Conservation (phyloP, 2,329 filamentous ascomycete species). For the Geosmithia morbida region DNA sequence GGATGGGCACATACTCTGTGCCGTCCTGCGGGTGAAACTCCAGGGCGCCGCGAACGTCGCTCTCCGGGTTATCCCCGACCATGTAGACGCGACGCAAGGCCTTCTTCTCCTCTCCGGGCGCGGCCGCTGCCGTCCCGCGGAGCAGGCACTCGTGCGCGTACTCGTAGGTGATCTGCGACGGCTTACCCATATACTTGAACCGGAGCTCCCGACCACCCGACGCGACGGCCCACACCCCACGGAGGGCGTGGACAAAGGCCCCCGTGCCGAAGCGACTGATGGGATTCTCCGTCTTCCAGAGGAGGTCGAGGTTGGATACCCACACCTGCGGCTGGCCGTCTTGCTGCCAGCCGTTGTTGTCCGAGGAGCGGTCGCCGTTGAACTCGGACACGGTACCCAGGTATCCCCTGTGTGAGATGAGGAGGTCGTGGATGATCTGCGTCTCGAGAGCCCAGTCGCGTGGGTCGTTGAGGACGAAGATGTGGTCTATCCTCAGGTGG, state of each 20-base stretch:
- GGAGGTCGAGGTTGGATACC: conserved; percentile 81
- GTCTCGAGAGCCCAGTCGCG: conserved; percentile 90
- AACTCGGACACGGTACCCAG: conserved; percentile 64
- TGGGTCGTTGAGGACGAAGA: conserved; percentile 92
- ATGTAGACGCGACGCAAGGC: conserved; percentile 72
- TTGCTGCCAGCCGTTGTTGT: conserved; percentile 67
- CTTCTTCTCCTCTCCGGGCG: conserved; percentile 3
- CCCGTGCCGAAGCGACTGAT: conserved; percentile 83
- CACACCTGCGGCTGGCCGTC: conserved; percentile 70
- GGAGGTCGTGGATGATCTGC: conserved; percentile 69
- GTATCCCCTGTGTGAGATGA: conserved; percentile 65
- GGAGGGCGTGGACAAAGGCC: conserved; percentile 70
- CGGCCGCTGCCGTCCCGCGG: conserved; percentile 27
- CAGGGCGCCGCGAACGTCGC: conserved; percentile 82
- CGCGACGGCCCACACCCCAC: conserved; percentile 62
- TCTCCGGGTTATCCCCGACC: conserved; percentile 83
- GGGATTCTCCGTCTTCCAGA: conserved; percentile 78
- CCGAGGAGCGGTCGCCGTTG: conserved; percentile 51
- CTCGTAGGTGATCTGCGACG: conserved; percentile 59
- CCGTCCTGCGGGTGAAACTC: conserved; percentile 51
- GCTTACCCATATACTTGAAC: conserved; percentile 70
- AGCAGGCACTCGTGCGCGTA: conserved; percentile 67
- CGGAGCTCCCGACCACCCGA: conserved; percentile 49
- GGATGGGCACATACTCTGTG: conserved; percentile 62
- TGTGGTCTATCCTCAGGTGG: conserved; percentile 66